These are phyloP conservation scores for Dysphania ambrosioides DNA, from an alignment of 148 eudicot genomes.

Conservation along the genomic window DNA sequence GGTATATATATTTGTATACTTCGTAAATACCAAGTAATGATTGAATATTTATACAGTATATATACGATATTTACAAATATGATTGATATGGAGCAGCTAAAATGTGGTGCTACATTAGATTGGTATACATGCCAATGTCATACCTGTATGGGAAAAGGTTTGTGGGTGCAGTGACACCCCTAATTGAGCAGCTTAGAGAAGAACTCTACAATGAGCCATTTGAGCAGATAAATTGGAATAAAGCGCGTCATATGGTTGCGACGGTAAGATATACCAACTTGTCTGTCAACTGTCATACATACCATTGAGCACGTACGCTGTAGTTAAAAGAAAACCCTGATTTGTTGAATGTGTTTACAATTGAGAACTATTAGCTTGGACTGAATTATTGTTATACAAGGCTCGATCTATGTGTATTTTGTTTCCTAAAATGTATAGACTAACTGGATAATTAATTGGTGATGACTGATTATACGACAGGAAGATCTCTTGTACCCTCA, in stretches of 20 bases:
- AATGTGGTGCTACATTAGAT: slow-evolving; percentile 34
- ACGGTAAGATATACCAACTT: slow-evolving; percentile 34
- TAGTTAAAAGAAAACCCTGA: no score
- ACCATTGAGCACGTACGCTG: no score
- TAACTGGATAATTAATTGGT: background rate
- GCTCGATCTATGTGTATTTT: no score
- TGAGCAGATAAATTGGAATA: slow-evolving; percentile 34
- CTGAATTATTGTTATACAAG: no score
- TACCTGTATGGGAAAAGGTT: slow-evolving; percentile 48
- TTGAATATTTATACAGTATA: no score
- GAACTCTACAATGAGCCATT: slow-evolving; percentile 37
- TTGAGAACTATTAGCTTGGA: no score
- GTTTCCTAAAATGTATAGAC: no score
- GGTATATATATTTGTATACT: background rate
- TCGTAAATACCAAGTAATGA: no score
- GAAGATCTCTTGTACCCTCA: slow-evolving; percentile 33
- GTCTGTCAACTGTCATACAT: no score
- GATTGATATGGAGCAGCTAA: slow-evolving; percentile 25
- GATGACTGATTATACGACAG: background rate
- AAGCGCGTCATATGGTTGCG: slow-evolving; percentile 31
- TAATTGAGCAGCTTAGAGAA: slow-evolving; percentile 32
- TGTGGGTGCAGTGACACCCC: slow-evolving; percentile 37
- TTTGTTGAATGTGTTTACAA: no score
- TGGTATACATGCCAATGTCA: slow-evolving; percentile 41
- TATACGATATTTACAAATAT: background rate